These are phyloP conservation scores for Bretschneidera sinensis DNA, from an alignment of 345 rosid genomes.

Conservation along the genomic window DNA sequence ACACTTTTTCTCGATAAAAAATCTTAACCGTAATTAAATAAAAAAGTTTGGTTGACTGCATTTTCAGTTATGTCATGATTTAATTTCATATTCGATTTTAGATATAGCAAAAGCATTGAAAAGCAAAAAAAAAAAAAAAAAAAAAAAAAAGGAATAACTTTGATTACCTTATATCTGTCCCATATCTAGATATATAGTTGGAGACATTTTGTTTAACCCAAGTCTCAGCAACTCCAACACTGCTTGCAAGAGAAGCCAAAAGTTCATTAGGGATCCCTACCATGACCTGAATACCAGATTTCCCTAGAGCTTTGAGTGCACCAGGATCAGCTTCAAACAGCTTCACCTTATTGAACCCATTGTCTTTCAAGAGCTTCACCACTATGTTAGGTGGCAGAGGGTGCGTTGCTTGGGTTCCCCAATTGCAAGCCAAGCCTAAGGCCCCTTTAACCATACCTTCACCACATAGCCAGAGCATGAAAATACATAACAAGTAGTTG, in stretches of 20 bases:
- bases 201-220: conserved; percentile 85
- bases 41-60: no score
- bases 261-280: conserved; percentile 90
- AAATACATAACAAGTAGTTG: conserved; percentile 8
- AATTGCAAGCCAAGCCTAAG: conserved; percentile 65
- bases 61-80: no score
- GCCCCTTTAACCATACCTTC: conserved; percentile 23
- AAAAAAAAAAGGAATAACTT: no score
- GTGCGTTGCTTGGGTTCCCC: conserved; percentile 76
- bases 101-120: not conserved
- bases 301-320: conserved; percentile 73
- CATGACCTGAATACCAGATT: conserved; percentile 86
- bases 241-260: conserved; percentile 52
- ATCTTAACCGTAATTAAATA: no score
- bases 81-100: no score
- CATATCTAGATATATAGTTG: conserved; percentile 47
- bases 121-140: no score
- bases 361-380: conserved; percentile 65
- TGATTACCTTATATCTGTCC: conserved; percentile 56
- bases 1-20: no score
- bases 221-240: conserved; percentile 44
- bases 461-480: conserved; percentile 18
- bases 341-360: conserved; percentile 84
- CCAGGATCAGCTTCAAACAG: conserved; percentile 84
- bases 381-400: conserved; percentile 59